phyloP scores from a whole-genome alignment of 2,329 filamentous ascomycete genomes.

The Colletotrichum cordylinicola region DNA sequence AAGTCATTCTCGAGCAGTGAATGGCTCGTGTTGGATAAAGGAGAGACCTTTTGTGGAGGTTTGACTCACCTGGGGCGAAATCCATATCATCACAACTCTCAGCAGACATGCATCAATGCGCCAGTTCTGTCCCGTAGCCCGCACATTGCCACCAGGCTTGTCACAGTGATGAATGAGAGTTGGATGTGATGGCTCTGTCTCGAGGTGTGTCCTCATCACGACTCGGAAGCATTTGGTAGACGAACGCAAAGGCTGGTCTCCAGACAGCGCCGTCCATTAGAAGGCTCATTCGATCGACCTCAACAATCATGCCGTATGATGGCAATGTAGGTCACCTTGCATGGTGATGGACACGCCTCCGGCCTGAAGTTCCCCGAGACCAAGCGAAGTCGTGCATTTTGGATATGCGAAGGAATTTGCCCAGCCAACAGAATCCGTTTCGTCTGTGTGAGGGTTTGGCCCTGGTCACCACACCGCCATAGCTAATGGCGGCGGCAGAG shows the following conservation, averaged over 20 bases:
- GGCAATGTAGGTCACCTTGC: conserved; percentile 14
- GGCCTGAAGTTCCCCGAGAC: neutral
- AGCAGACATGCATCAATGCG: neutral
- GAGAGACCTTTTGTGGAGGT: neutral
- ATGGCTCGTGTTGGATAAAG: neutral
- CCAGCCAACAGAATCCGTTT: neutral
- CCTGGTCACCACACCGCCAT: neutral
- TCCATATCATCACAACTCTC: neutral
- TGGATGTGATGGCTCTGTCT: neutral
- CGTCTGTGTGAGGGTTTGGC: conserved; percentile 12
- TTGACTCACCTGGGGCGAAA: neutral
- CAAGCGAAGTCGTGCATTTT: neutral
- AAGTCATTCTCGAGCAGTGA: neutral
- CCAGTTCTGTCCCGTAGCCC: neutral
- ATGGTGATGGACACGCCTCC: neutral
- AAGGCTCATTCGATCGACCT: conserved; percentile 3
- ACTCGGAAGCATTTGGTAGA: neutral
- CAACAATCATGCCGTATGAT: conserved; percentile 14
- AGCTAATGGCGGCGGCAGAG: neutral
- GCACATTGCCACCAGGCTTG: neutral
- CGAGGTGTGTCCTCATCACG: neutral
- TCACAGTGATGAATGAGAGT: neutral
- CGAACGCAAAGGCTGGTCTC: neutral
- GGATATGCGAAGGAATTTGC: neutral
- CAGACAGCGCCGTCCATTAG: neutral